Percentiles rank a stretch among this genome's conserved stretches.
These are phyloP conservation scores for Sergeia podlipaevii DNA, from an alignment of 208 protist genomes.

Conservation along the genomic window DNA sequence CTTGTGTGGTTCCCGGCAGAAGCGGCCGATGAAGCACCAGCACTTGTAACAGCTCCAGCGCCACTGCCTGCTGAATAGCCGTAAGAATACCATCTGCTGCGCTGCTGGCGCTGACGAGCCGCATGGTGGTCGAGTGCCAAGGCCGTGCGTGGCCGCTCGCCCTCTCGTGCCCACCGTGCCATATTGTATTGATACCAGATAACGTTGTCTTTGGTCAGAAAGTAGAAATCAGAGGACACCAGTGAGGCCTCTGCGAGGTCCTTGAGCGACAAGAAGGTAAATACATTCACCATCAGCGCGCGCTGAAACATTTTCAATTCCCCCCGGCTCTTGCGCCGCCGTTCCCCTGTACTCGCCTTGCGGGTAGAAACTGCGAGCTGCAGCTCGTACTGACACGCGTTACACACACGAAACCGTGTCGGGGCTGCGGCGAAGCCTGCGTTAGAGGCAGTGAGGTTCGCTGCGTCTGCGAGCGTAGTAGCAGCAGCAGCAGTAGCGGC, in stretches of 20 bases:
- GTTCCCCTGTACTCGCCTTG: constrained; percentile 46
- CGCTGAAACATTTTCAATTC: constrained; percentile 85
- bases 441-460: neutral
- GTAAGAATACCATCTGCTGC: too few relatives aligned
- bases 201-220: constrained; percentile 78
- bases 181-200: constrained; percentile 90
- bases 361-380: constrained; percentile 79
- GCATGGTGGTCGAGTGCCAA: constrained; percentile 9
- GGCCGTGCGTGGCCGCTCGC: constrained; percentile 26
- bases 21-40: too few relatives aligned
- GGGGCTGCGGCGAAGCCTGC: neutral
- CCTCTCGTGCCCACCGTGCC: constrained; percentile 46
- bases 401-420: constrained; percentile 37
- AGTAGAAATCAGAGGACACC: constrained; percentile 85
- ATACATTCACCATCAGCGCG: constrained; percentile 63
- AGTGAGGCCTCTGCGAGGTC: constrained; percentile 52
- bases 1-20: too few relatives aligned
- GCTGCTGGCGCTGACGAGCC: too few relatives aligned
- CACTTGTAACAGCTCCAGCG: too few relatives aligned
- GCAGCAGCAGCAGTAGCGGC: neutral
- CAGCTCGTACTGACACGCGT: constrained; percentile 72
- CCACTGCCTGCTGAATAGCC: neutral
- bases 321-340: constrained; percentile 69
- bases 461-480: neutral
- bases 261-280: constrained; percentile 54